phyloP scores from a whole-genome alignment of 768 basidiomycete species.

The Lentinula edodes region DNA sequence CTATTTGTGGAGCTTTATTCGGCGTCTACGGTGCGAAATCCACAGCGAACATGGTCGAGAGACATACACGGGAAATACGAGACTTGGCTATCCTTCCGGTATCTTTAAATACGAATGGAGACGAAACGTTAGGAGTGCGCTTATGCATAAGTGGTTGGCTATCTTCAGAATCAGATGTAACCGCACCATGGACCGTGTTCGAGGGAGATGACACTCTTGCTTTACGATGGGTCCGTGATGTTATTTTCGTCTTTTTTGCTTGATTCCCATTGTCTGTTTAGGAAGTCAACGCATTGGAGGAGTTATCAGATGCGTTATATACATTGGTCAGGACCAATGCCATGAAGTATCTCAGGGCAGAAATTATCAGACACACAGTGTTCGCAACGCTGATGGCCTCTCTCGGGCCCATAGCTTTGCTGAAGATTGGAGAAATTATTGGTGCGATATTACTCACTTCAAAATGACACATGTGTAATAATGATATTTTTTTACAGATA shows the following conservation, averaged over 20 bases:
- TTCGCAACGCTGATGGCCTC: conserved; percentile 44
- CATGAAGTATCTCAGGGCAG: conserved; percentile 42
- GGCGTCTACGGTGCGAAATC: conserved; percentile 50
- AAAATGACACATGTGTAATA: background rate
- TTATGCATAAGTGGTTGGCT: conserved; percentile 57
- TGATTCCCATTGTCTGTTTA: conserved; percentile 15
- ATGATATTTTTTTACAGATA: conserved; percentile 29
- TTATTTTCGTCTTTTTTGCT: background rate
- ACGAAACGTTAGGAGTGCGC: conserved; percentile 44
- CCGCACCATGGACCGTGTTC: conserved; percentile 48
- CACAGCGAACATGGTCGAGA: conserved; percentile 41
- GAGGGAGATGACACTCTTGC: conserved; percentile 48
- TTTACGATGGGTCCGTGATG: conserved; percentile 45
- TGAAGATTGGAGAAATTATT: conserved; percentile 50
- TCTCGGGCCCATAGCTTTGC: conserved; percentile 43
- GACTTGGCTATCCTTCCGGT: conserved; percentile 50
- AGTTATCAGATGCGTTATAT: conserved; percentile 40
- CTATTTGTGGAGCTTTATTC: conserved; percentile 54
- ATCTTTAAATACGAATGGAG: conserved; percentile 17
- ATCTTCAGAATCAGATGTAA: conserved; percentile 35
- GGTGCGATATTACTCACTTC: conserved; percentile 21
- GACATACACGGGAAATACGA: conserved; percentile 47
- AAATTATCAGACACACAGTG: conserved; percentile 46
- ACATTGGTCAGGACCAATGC: conserved; percentile 40
- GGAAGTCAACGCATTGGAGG: conserved; percentile 51